Evolutionary conservation across 2,329 filamentous ascomycete genomes (phyloP).

Genomic region (Penicillium decumbens): DNA sequence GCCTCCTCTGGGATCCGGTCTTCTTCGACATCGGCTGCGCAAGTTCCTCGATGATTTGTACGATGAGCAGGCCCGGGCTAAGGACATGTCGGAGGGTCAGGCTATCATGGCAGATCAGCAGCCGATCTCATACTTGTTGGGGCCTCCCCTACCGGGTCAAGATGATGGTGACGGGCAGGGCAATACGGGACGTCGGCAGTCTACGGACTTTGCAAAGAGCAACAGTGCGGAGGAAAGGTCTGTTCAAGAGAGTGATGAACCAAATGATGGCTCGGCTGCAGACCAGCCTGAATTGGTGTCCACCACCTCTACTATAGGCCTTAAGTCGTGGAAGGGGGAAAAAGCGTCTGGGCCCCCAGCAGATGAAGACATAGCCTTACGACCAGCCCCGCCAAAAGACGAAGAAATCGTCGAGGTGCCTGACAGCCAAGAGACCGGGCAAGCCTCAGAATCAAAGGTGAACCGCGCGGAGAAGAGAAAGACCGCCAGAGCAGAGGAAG

Average conservation of each 20-base stretch:
- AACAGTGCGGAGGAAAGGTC: background rate
- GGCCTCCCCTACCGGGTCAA: conserved; percentile 6
- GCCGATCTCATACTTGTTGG: conserved; percentile 33
- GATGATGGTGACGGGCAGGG: conserved; percentile 2
- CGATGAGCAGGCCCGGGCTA: conserved; percentile 48
- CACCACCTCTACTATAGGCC: background rate
- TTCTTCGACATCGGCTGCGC: conserved; percentile 63
- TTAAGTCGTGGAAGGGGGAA: background rate
- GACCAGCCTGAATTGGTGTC: conserved; percentile 12
- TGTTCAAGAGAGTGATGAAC: background rate
- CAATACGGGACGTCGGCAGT: background rate
- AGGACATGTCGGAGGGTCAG: conserved; percentile 33
- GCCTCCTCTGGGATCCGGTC: conserved; percentile 50
- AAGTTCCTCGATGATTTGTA: conserved; percentile 62
- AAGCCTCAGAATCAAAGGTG: background rate
- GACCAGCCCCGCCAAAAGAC: background rate
- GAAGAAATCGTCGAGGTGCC: conserved; percentile 26
- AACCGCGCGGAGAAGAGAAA: background rate
- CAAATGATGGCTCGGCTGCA: background rate
- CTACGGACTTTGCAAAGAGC: background rate
- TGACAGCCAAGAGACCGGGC: conserved; percentile 26
- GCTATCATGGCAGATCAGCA: conserved; percentile 29
- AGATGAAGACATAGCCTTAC: background rate
- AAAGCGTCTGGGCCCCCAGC: background rate
- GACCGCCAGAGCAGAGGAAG: background rate